Evolutionary conservation across 495 filamentous ascomycete species (phyloP), one percentile per base, ranked within the genome.

Genomic region (Penicillium salamii): DNA sequence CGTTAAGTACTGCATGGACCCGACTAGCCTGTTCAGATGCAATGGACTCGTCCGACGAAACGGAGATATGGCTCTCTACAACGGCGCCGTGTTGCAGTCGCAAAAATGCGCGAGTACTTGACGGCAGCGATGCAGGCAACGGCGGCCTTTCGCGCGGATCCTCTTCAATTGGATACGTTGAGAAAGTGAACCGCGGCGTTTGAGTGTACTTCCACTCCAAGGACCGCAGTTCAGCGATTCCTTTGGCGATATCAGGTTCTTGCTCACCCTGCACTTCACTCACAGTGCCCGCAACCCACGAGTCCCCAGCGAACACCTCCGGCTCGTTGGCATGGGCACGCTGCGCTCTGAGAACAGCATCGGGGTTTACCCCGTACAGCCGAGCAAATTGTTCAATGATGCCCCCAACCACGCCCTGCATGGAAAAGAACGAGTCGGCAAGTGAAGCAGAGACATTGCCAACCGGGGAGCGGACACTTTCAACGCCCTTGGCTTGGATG

Each of bases 381-480:
- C 39, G 47, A 8, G 62, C 56, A 53, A 70, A 66, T 42, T 72
- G 62, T 31, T 63, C 63, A 36, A 76, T 61, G 32, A 72, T 57
- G 29, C 63, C 65, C 6, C 55, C 46, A 15, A 72, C 68, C 2
- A 70, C 68, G 2, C 49, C 39, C 38, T 72, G 67, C 49, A 63
- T 69, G 5, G 66, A 72, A 54, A 72, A 74, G 18, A 61, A 62
- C 8, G 67, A 65, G 50, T 72, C 61, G 18, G 49, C 53, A 47
- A 78, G 61, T 6, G 58, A 61, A 42, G 72, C 84, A 20, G 66
- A 77, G 7, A 96, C 83, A 75, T 98, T 97, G 17, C 80, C 75
- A 13, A 97, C 82, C 0, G 86, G 81, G 14, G 89, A 93, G 48
- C 87, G 83, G 12, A 97, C 90, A 62, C 93, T 97, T 60, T 92